Evolutionary conservation across 1,284 basidiomycete species (phyloP), one percentile per base, ranked within the genome.

Genomic region (Vanrija humicola): DNA sequence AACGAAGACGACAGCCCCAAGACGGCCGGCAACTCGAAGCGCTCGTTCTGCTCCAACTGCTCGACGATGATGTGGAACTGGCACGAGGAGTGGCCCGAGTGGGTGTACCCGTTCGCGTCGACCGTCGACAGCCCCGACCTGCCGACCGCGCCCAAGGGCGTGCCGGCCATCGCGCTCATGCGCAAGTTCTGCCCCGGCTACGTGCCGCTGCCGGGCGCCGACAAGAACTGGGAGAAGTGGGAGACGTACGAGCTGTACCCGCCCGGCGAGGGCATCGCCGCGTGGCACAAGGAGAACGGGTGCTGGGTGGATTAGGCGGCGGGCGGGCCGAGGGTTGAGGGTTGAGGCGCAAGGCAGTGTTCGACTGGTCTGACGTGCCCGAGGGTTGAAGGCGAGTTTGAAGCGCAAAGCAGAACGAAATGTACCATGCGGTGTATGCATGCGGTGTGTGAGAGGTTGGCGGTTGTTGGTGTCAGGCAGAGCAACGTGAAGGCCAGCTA

Each of bases 101-200:
- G 75, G 75, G 73, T 77, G 56, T 76, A 77, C 62, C 75, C 75
- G 4, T 75, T 69, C 55, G 74, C 34, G 0, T 68, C 72, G 1
- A 62, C 56, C 40, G 74, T 77, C 54, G 75, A 77, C 58, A 59
- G 66, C 50, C 34, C 34, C 9, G 70, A 69, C 6, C 67, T 76
- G 1, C 73, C 73, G 12, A 12, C 57, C 10, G 52, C 67, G n/a
- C 73, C 73, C 9, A 55, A 65, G 16, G 66, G 60, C 3, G 52
- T 62, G 3, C 25, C 54, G 15, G 23, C 70, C 28, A 59, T 68
- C 44, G 40, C 61, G 1, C 69, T 77, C 63, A 66, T 67, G 59
- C 55, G 75, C 15, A 64, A 63, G 45, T 66, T 58, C 6, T 75
- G 73, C 48, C 70, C 75, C 1, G 46, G 48, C 1, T 55, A 72